phyloP scores from a whole-genome alignment of 805 yeast genomes.

The Suhomyces kilbournensis region DNA sequence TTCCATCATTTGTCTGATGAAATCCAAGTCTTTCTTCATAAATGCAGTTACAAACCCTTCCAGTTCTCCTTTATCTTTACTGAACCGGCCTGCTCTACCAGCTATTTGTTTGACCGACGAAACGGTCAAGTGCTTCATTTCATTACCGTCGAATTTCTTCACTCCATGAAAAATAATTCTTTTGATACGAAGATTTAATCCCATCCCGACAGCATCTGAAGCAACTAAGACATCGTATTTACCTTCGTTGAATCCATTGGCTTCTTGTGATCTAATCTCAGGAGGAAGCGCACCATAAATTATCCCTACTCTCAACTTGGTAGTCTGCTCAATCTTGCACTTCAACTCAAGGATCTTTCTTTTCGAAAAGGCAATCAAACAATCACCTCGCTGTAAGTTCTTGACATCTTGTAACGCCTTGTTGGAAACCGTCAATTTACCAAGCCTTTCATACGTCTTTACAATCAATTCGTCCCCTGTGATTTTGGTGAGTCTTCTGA shows the following conservation, averaged over 20 bases:
- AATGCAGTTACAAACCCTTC: slow-evolving; percentile 56
- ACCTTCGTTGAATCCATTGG: slow-evolving; percentile 74
- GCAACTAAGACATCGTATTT: slow-evolving; percentile 83
- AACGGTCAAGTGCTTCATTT: slow-evolving; percentile 44
- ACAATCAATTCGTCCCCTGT: slow-evolving; percentile 84
- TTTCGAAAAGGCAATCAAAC: slow-evolving; percentile 85
- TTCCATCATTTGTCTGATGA: slow-evolving; percentile 46
- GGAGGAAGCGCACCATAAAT: slow-evolving; percentile 96
- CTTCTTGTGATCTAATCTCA: slow-evolving; percentile 85
- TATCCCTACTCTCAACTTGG: slow-evolving; percentile 73
- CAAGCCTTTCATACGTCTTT: slow-evolving; percentile 69
- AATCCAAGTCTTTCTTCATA: slow-evolving; percentile 38
- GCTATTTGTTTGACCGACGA: slow-evolving; percentile 89
- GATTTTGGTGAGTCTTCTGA: slow-evolving; percentile 52
- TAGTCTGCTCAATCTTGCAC: slow-evolving; percentile 60
- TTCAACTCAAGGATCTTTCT: slow-evolving; percentile 66
- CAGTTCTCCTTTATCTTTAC: slow-evolving; percentile 29
- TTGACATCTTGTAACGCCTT: slow-evolving; percentile 30
- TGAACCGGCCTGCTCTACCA: slow-evolving; percentile 91
- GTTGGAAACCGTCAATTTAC: slow-evolving; percentile 58
- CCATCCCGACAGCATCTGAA: slow-evolving; percentile 98
- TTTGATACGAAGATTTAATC: slow-evolving; percentile 79
- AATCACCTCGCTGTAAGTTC: slow-evolving; percentile 69
- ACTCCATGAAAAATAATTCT: slow-evolving; percentile 72
- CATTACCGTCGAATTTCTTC: slow-evolving; percentile 67